Evolutionary conservation across 768 basidiomycete genomes (phyloP).

Genomic region (Tubosaeta brunneosetosa): DNA sequence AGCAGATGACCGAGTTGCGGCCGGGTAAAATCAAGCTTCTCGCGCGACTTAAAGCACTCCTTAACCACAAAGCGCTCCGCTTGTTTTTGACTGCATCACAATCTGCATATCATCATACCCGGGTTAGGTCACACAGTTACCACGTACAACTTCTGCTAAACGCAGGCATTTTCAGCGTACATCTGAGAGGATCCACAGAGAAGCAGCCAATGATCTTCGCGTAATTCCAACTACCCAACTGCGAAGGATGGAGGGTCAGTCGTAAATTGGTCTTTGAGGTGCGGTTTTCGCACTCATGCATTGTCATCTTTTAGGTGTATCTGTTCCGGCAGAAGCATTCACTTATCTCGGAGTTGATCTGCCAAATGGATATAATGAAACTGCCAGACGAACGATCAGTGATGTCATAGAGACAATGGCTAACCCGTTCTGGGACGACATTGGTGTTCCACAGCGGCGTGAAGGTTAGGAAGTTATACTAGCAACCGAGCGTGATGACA

Average conservation of each 20-base stretch:
- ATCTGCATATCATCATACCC: not conserved
- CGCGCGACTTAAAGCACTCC: not conserved
- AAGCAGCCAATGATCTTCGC: not conserved
- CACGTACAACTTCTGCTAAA: not conserved
- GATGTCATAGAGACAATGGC: not conserved
- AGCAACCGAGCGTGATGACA: too few species aligned
- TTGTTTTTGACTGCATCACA: not conserved
- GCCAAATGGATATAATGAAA: not conserved
- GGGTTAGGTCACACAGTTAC: not conserved
- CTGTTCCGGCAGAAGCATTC: not conserved
- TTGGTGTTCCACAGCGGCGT: not conserved
- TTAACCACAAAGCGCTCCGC: not conserved
- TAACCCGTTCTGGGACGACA: slow-evolving; percentile 4
- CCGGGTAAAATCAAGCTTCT: too few species aligned
- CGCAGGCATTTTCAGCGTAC: not conserved
- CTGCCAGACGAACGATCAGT: not conserved
- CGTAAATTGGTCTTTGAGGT: not conserved
- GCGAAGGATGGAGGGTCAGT: not conserved
- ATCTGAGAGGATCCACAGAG: not conserved
- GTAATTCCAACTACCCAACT: not conserved
- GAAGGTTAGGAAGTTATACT: not conserved
- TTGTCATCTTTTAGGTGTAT: not conserved
- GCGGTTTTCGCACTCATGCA: not conserved
- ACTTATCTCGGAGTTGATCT: not conserved
- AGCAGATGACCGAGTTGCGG: too few species aligned